Evolutionary conservation across 2,329 filamentous ascomycete species (phyloP).

Genomic region (Sphaerulina populicola): DNA sequence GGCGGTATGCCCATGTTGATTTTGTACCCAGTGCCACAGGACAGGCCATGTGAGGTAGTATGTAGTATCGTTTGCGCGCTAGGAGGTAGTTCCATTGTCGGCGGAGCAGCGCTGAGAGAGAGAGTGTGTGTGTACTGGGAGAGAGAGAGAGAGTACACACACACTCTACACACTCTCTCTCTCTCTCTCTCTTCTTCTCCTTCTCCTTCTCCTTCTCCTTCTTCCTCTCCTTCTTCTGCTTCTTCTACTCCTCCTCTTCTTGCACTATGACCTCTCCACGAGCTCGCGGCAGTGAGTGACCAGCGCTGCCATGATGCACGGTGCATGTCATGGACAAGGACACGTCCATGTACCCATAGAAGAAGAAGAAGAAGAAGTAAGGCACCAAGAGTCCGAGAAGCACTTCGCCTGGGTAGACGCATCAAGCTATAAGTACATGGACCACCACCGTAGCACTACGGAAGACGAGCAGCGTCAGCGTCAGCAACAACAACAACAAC

Average conservation of each 20-base stretch:
- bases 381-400: background rate
- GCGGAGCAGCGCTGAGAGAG: background rate
- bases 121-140: too few species aligned
- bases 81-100: background rate
- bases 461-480: slow-evolving; percentile 5
- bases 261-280: background rate
- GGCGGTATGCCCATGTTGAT: background rate
- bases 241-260: background rate
- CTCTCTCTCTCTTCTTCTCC: too few species aligned
- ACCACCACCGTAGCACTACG: slow-evolving; percentile 6
- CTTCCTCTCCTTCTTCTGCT: background rate
- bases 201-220: background rate
- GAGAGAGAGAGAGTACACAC: too few species aligned
- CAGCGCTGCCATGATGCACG: background rate
- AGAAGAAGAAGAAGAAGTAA: background rate
- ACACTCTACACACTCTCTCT: too few species aligned
- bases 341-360: background rate
- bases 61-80: slow-evolving; percentile 1
- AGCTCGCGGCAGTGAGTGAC: background rate
- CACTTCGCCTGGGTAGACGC: slow-evolving; percentile 3
- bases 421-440: slow-evolving; percentile 18
- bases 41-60: background rate
- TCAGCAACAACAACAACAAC: too few species aligned
- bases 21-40: background rate
- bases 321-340: slow-evolving; percentile 1